These are phyloP conservation scores for Tricholomella constricta DNA, from an alignment of 768 basidiomycete species.

Conservation along the genomic window DNA sequence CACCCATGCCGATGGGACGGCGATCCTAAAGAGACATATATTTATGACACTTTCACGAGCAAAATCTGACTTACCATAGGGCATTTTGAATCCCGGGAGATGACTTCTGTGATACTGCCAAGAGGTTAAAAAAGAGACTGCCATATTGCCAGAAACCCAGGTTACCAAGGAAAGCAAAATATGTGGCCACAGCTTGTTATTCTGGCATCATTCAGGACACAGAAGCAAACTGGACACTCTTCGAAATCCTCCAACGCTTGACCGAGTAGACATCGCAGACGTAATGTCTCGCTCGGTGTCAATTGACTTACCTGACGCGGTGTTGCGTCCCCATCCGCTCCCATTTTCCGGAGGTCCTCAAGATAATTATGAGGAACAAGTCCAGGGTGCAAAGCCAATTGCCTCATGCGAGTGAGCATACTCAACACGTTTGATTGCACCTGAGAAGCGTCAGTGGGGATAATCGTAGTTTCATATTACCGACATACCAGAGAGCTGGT, in stretches of 20 bases:
- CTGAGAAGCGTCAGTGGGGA: conserved; percentile 32
- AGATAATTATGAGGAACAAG: conserved; percentile 73
- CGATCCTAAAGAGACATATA: conserved; percentile 58
- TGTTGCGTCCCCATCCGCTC: conserved; percentile 33
- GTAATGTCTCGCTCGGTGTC: conserved; percentile 53
- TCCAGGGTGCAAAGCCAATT: conserved; percentile 78
- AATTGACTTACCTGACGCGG: conserved; percentile 35
- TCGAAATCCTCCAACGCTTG: conserved; percentile 79
- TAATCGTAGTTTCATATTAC: not conserved
- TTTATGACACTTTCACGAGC: not conserved
- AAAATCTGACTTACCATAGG: conserved; percentile 62
- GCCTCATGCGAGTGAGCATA: conserved; percentile 85
- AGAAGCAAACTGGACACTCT: conserved; percentile 81
- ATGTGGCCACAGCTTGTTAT: conserved; percentile 75
- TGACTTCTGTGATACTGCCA: conserved; percentile 66
- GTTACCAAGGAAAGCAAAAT: conserved; percentile 74
- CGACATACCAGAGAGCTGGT: conserved; percentile 44
- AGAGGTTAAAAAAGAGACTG: not conserved
- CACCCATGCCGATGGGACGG: conserved; percentile 50
- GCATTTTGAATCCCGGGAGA: conserved; percentile 73
- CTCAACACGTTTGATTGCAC: conserved; percentile 71
- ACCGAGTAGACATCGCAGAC: conserved; percentile 58
- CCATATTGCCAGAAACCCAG: conserved; percentile 16
- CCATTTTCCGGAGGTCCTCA: conserved; percentile 54
- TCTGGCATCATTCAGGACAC: conserved; percentile 58